phyloP scores from a whole-genome alignment of 129 eudicot species.

The Flaveria brownii region DNA sequence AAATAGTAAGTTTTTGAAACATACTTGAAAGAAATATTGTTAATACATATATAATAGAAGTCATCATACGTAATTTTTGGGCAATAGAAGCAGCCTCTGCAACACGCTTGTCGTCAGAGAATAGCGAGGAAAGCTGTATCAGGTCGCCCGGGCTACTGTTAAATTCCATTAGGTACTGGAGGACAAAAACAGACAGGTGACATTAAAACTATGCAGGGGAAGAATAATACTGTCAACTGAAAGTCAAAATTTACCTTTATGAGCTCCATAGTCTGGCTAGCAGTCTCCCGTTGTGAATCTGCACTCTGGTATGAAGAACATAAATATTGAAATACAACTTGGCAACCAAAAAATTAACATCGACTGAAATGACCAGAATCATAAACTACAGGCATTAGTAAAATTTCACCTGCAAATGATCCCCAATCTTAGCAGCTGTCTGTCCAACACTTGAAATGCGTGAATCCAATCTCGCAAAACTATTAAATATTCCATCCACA shows the following conservation, averaged over 20 bases:
- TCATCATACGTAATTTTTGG: conserved; percentile 81
- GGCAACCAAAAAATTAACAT: conserved; percentile 1
- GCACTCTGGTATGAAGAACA: conserved; percentile 61
- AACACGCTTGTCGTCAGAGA: conserved; percentile 93
- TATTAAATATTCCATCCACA: conserved; percentile 83
- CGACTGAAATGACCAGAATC: not conserved
- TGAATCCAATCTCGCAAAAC: conserved; percentile 93
- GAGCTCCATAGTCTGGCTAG: conserved; percentile 92
- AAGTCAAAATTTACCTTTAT: conserved; percentile 60
- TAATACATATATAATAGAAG: conserved; percentile 1
- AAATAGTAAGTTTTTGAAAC: not conserved
- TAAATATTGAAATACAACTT: not conserved
- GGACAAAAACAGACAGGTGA: conserved; percentile 20
- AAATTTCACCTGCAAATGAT: conserved; percentile 79
- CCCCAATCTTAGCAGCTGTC: conserved; percentile 98
- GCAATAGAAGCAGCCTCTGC: conserved; percentile 97
- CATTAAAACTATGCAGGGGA: conserved; percentile 21
- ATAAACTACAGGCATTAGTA: conserved; percentile 16
- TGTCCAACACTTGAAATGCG: conserved; percentile 99
- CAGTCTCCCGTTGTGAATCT: conserved; percentile 94
- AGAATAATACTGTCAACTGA: not conserved
- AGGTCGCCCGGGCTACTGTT: conserved; percentile 78
- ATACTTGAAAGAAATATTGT: not conserved
- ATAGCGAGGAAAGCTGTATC: conserved; percentile 79
- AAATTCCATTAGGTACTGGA: conserved; percentile 90